Conservation (phyloP, 2,329 filamentous ascomycete species). For the Epichloe brachyelytri region DNA sequence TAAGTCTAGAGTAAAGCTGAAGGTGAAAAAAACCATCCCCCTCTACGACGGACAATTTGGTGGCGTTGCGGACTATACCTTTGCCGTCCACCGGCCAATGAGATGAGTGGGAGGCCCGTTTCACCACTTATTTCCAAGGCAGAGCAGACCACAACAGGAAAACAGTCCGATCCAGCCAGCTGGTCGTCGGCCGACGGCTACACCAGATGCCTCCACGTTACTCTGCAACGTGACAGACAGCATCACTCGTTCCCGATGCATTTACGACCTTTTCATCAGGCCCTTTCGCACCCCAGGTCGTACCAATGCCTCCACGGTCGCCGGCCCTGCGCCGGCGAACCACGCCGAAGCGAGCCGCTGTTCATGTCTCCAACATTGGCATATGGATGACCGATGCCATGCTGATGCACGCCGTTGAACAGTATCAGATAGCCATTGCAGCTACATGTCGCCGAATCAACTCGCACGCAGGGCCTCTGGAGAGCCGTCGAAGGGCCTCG, state of each 20-base stretch:
- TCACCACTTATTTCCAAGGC: background rate
- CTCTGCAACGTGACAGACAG: background rate
- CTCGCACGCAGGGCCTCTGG: conserved; percentile 40
- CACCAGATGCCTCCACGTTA: background rate
- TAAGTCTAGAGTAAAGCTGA: no score
- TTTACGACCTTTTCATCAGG: background rate
- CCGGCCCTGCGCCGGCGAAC: conserved; percentile 15
- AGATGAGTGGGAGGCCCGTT: background rate
- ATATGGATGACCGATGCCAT: conserved; percentile 21
- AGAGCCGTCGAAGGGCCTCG: conserved; percentile 38
- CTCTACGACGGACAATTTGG: background rate
- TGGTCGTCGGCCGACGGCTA: background rate
- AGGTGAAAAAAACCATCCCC: background rate
- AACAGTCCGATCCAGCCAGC: background rate
- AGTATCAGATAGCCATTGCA: conserved; percentile 13
- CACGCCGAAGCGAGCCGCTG: conserved; percentile 8
- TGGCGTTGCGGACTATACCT: background rate
- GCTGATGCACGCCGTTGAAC: conserved; percentile 20
- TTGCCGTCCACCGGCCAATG: background rate
- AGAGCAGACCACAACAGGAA: background rate
- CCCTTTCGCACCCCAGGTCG: background rate
- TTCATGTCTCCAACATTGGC: conserved; percentile 11
- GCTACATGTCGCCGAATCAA: conserved; percentile 19
- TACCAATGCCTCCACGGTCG: conserved; percentile 19
- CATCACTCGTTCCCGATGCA: background rate